Evolutionary conservation across 805 yeast genomes (phyloP).

Genomic region (Cyberlindnera mycetangii): DNA sequence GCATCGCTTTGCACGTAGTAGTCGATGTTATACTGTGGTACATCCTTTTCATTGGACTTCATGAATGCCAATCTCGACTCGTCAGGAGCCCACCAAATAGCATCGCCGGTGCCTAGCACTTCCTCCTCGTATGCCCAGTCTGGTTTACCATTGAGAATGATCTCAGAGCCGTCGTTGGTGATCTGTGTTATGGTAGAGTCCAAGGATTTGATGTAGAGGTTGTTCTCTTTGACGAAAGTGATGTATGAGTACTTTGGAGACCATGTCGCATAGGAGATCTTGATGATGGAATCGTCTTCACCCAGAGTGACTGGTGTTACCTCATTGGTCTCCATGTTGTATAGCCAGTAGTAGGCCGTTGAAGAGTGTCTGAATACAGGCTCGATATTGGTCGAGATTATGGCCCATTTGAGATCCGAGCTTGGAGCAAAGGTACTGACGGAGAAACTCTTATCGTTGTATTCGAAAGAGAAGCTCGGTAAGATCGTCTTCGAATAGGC

Average conservation of each 20-base stretch:
- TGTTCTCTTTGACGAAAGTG: constrained; percentile 64
- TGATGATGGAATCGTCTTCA: constrained; percentile 25
- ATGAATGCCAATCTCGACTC: constrained; percentile 63
- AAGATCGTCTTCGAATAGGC: constrained; percentile 10
- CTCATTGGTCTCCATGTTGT: constrained; percentile 27
- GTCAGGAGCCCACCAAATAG: constrained; percentile 84
- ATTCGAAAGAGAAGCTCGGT: constrained; percentile 7
- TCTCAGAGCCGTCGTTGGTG: constrained; percentile 66
- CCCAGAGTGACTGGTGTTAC: constrained; percentile 31
- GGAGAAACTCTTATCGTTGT: constrained; percentile 7
- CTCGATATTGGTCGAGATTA: constrained; percentile 52
- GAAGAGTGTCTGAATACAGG: constrained; percentile 56
- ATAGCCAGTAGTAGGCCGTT: constrained; percentile 40
- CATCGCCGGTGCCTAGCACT: constrained; percentile 64
- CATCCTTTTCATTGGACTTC: constrained; percentile 67
- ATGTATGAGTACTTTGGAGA: constrained; percentile 67
- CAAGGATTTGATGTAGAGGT: constrained; percentile 53
- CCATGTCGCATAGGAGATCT: constrained; percentile 55
- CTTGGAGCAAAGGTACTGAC: constrained; percentile 22
- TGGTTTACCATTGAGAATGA: constrained; percentile 77
- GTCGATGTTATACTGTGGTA: constrained; percentile 68
- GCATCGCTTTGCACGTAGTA: constrained; percentile 55
- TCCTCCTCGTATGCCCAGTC: constrained; percentile 97
- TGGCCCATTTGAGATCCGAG: constrained; percentile 26
- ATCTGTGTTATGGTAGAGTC: constrained; percentile 32